Conservation (phyloP, 2,329 filamentous ascomycete species). For the Coniochaeta ligniaria region DNA sequence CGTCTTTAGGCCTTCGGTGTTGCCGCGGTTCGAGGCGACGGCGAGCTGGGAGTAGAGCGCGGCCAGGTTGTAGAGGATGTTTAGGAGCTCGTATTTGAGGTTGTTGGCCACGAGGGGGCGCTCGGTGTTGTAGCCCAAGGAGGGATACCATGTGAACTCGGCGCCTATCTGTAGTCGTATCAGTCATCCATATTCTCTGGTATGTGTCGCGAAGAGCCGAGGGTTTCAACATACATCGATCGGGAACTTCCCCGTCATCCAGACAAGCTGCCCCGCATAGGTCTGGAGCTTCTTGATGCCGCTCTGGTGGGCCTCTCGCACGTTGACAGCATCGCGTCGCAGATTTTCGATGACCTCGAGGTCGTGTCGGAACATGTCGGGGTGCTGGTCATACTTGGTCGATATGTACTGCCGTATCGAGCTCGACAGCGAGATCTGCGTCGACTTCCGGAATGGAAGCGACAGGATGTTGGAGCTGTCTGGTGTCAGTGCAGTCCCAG, state of each 20-base stretch:
- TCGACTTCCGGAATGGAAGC: constrained; percentile 82
- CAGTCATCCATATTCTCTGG: neutral
- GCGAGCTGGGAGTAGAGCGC: constrained; percentile 92
- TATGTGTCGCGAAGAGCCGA: neutral
- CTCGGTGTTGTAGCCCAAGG: constrained; percentile 81
- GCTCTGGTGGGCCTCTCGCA: constrained; percentile 79
- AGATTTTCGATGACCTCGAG: constrained; percentile 76
- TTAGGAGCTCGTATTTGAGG: constrained; percentile 78
- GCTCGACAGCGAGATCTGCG: constrained; percentile 67
- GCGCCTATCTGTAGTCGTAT: constrained; percentile 63
- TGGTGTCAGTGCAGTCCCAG: neutral
- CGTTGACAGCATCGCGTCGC: constrained; percentile 78
- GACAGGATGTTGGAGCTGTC: constrained; percentile 55
- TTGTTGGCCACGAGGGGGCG: constrained; percentile 61
- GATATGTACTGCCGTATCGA: constrained; percentile 95
- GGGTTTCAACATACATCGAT: constrained; percentile 72
- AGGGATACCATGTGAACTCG: constrained; percentile 94
- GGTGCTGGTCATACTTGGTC: constrained; percentile 96
- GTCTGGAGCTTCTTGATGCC: constrained; percentile 82
- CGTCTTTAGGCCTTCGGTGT: constrained; percentile 74
- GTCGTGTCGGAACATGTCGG: constrained; percentile 91
- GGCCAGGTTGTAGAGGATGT: constrained; percentile 87
- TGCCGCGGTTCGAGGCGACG: constrained; percentile 68
- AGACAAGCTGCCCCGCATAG: constrained; percentile 88
- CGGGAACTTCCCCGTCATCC: constrained; percentile 92